phyloP scores from a whole-genome alignment of 73 alveolate genomes.

The Paramecium primaurelia region DNA sequence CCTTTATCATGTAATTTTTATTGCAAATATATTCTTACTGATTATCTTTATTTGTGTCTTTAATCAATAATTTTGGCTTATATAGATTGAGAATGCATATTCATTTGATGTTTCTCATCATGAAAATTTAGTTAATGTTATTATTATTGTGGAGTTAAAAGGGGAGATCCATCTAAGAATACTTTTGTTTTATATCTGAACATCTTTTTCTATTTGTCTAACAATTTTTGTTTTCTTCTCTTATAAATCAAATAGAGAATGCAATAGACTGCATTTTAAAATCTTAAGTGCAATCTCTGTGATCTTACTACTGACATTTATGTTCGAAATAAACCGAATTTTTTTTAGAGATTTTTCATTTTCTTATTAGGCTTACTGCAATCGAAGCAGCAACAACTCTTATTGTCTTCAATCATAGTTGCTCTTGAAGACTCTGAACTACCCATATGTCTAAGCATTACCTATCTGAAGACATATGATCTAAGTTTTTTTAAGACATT shows the following conservation, averaged over 20 bases:
- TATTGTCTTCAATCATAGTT: not conserved
- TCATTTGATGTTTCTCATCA: not conserved
- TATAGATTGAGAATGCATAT: not conserved
- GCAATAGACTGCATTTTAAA: not conserved
- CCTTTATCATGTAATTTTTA: not conserved
- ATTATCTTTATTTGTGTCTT: conserved; percentile 9
- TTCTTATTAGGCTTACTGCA: not conserved
- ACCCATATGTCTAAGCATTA: not conserved
- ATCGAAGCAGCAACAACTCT: conserved; percentile 8
- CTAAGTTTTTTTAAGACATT: not conserved
- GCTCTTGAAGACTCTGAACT: not conserved
- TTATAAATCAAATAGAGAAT: not conserved
- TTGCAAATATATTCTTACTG: not conserved
- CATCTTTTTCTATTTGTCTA: not conserved
- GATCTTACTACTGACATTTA: not conserved
- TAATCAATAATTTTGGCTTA: not conserved
- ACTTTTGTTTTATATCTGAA: not conserved
- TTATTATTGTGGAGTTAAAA: not conserved
- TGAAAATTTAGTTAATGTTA: not conserved
- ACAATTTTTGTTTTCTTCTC: not conserved
- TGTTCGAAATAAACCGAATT: not conserved
- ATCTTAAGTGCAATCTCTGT: not conserved
- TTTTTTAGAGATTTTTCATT: not conserved
- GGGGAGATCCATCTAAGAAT: not conserved
- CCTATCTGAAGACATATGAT: not conserved